Evolutionary conservation across 1,284 basidiomycete genomes (phyloP), one percentile per base, ranked within the genome.

Genomic region (Cerioporus squamosus): DNA sequence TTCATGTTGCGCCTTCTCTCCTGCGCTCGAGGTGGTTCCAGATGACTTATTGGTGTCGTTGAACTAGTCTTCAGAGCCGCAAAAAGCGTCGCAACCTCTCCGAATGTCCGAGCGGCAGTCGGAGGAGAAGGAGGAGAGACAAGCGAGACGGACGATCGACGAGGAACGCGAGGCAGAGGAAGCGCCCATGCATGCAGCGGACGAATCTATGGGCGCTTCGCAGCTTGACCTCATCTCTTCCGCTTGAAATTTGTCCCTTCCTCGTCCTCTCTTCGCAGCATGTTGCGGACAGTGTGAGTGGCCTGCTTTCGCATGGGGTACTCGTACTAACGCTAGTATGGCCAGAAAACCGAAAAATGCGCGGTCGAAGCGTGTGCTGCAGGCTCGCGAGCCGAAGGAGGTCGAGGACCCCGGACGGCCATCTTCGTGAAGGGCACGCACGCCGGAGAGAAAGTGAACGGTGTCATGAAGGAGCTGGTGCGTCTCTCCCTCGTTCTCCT

Each of bases 321-420:
- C 9, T 14, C 15, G 39, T n/a, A 38, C n/a, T 51, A 31, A 57
- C 31, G 4, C 7, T 5, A 36, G 5, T 12, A 17, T 20, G 23
- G 17, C 5, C 61, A 95, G 94, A 75, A 98, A 98, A 81, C 95
- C 97, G 31, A 95, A 93, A 79, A 98, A 97, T 82, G 97, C 97
- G 1, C 88, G 97, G 42, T 93, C 94, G n/a, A 99, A 99, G 78
- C 85, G 97, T 62, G 97, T 87, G 0, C 72, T 97, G 66, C 93
- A 94, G 47, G 91, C 91, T 47, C 84, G 95, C 31, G 91, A 93
- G 71, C 86, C 97, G 2, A 95, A 96, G 71, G 86, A 95, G 67
- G 83, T 97, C 57, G 97, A 99, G 80, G 92, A 93, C 83, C 87
- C 26, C 81, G 88, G 31, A 88, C 89, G 24, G 90, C 90, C 22